A percentile compares a stretch with the other conserved stretches of the same genome.
phyloP scores from a whole-genome alignment of 2,329 filamentous ascomycete species.

The Aquanectria penicillioides region DNA sequence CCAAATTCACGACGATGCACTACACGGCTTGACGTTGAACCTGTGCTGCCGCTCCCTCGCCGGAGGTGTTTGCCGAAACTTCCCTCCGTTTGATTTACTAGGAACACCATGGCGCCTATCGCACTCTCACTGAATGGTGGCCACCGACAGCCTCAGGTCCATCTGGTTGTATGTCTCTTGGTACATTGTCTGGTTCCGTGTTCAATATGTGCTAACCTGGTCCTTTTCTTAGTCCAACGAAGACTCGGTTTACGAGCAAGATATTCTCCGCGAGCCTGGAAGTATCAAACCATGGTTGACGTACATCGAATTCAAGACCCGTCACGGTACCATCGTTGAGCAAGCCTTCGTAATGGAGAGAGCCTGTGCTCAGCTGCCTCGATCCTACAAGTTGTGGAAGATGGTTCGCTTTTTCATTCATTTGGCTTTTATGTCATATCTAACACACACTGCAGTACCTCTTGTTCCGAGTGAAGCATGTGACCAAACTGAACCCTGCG shows the following conservation, averaged over 20 bases:
- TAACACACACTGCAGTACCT: constrained; percentile 71
- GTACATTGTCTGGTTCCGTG: not conserved
- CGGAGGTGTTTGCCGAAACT: constrained; percentile 15
- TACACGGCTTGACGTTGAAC: constrained; percentile 29
- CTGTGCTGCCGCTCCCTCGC: constrained; percentile 21
- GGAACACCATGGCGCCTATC: constrained; percentile 37
- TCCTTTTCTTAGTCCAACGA: constrained; percentile 72
- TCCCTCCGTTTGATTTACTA: not conserved
- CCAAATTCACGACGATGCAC: constrained; percentile 34
- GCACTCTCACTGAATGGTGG: constrained; percentile 43
- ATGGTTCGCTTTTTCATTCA: constrained; percentile 64
- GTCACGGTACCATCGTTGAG: constrained; percentile 85
- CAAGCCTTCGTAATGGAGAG: constrained; percentile 90
- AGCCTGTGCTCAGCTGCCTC: constrained; percentile 87
- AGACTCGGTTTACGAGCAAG: constrained; percentile 96
- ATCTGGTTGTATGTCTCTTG: constrained; percentile 56
- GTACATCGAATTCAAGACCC: constrained; percentile 90
- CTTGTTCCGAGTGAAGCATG: constrained; percentile 82
- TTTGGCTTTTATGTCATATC: not conserved
- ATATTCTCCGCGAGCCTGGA: constrained; percentile 85
- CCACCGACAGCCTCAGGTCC: constrained; percentile 58
- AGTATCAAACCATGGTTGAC: constrained; percentile 94
- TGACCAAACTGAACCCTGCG: constrained; percentile 84
- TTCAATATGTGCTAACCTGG: constrained; percentile 40
- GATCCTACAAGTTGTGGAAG: constrained; percentile 99